Base-by-base conservation (phyloP, 2,329 filamentous ascomycete genomes). In the Alternaria sp. region DNA sequence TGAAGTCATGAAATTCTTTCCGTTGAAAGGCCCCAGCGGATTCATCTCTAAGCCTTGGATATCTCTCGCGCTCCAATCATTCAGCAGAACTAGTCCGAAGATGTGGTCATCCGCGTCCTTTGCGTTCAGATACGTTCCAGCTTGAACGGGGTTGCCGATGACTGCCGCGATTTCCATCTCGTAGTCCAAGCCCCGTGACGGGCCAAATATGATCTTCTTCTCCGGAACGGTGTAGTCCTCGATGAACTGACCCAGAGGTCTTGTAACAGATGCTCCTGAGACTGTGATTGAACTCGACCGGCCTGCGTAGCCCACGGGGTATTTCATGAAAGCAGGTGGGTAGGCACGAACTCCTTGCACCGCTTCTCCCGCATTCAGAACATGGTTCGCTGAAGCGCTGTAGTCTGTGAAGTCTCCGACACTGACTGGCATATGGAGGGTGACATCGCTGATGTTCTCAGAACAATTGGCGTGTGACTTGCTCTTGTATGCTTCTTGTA, bases 21-120 rank as follows among this genome's bases (percentile, higher is more conserved):
- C 83, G 54, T 89, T 88, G 56, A 90, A 83, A 0, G 88, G 88
- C 0, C 88, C 88, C 0, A 90, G 77, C 0, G 87, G 87, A 3
- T 80, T 80, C 87, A 90, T 89, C 67, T 90, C 88, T 21, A 87
- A 79, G 0, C 77, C 83, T 73, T 90, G 88, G 19, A 90, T 87
- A 71, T 90, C 88, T n/a, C 88, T 81, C 19, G 87, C 85, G 17
- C 63, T 85, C 88, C 88, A 90, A 65, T 90, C 88, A 65, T 90
- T 90, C 12, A 90, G 70, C 40, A 90, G 75, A 0, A 88, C 84
- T n/a, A 89, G 80, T 0, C 88, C 88, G 72, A 90, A 90, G 15
- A 90, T 87, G 66, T 90, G 86, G 0, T 87, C 82, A 15, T 80
- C 77, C 0, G 82, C 82, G 6, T 83, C 73, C 15, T 71, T 70